A percentile compares a stretch with the other conserved stretches of the same genome.
These are phyloP conservation scores for Leccinum proximum DNA, from an alignment of 1,284 basidiomycete genomes.

Conservation along the genomic window DNA sequence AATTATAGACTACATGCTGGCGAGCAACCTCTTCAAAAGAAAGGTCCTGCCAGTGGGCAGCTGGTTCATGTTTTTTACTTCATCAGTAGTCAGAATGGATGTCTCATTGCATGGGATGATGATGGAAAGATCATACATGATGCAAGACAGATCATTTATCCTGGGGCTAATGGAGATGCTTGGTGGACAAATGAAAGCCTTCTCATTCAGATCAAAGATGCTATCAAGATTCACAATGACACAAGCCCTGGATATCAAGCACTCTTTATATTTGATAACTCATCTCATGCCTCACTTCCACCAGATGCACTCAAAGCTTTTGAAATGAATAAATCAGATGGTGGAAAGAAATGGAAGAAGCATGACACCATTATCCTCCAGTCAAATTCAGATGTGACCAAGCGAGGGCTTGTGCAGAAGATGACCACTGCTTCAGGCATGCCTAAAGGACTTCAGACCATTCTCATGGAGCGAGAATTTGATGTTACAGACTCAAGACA, in stretches of 20 bases:
- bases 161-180: background rate
- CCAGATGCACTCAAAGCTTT: background rate
- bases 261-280: background rate
- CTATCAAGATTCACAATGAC: background rate
- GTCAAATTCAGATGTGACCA: background rate
- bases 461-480: background rate
- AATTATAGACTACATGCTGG: background rate
- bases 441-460: background rate
- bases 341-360: background rate
- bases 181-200: background rate
- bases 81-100: background rate
- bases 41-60: background rate
- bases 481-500: background rate
- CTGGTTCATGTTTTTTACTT: background rate
- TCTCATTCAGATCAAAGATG: background rate
- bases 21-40: background rate
- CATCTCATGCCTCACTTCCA: background rate
- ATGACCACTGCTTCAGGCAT: background rate
- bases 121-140: background rate
- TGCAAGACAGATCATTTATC: background rate
- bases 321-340: background rate
- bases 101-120: background rate
- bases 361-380: background rate
- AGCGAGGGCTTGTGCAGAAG: background rate
- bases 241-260: background rate